Conservation (phyloP, 2,329 filamentous ascomycete species). For the Dactylella cylindrospora region DNA sequence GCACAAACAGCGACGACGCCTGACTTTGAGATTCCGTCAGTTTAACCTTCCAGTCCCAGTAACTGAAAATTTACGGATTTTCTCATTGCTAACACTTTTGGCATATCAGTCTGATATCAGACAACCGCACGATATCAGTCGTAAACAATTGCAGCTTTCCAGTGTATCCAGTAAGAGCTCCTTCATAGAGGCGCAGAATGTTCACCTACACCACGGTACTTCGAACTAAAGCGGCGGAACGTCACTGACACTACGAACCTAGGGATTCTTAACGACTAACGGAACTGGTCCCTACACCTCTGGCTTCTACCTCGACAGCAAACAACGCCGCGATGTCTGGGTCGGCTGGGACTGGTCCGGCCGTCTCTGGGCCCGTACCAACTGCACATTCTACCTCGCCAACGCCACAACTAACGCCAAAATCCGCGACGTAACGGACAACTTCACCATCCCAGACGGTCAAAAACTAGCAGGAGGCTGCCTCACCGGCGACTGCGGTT, state of each 20-base stretch:
- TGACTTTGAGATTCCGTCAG: constrained; percentile 33
- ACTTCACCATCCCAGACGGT: constrained; percentile 36
- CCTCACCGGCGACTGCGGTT: constrained; percentile 73
- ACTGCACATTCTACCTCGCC: constrained; percentile 71
- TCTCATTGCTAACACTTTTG: background rate
- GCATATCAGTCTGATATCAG: constrained; percentile 46
- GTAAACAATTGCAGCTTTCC: constrained; percentile 71
- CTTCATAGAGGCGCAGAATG: too few relatives aligned
- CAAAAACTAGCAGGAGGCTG: constrained; percentile 55
- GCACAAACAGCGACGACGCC: constrained; percentile 26
- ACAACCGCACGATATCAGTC: constrained; percentile 64
- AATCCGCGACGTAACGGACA: constrained; percentile 34
- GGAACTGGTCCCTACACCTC: constrained; percentile 67
- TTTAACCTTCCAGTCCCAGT: background rate
- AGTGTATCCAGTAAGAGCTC: constrained; percentile 69
- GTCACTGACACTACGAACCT: background rate
- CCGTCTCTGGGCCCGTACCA: constrained; percentile 78
- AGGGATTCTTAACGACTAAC: constrained; percentile 64
- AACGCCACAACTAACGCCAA: constrained; percentile 54
- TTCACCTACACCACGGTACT: too few relatives aligned
- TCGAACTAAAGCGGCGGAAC: too few relatives aligned
- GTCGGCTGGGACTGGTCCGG: constrained; percentile 77
- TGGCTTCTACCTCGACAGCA: constrained; percentile 67
- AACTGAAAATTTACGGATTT: background rate
- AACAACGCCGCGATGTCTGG: constrained; percentile 62